These are phyloP conservation scores for Secale cereale DNA, from an alignment of 176 grass and related monocot genomes.

Conservation along the genomic window DNA sequence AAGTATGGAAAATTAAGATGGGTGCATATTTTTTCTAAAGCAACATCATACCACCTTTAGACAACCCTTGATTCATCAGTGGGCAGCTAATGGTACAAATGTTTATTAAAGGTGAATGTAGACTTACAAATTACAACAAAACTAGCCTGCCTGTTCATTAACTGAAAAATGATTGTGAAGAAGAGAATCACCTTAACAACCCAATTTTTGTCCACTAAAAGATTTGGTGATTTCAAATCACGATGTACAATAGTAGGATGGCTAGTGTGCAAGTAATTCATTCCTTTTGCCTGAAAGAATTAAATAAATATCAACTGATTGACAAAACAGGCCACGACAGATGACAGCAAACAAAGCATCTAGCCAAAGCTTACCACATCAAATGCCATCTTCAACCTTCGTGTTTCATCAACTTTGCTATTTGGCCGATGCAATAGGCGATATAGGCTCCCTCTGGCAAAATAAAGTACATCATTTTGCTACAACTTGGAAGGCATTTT, in stretches of 20 bases:
- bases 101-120: neutral
- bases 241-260: constrained; percentile 97
- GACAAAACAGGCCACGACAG: constrained; percentile 16
- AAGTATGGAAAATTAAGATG: neutral
- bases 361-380: constrained; percentile 84
- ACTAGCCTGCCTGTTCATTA: neutral
- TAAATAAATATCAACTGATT: constrained; percentile 18
- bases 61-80: neutral
- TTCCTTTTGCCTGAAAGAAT: constrained; percentile 84
- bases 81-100: neutral
- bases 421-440: constrained; percentile 91
- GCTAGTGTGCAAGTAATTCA: constrained; percentile 96
- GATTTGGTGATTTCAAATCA: constrained; percentile 97
- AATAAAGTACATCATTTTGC: constrained; percentile 18
- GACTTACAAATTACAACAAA: constrained; percentile 27
- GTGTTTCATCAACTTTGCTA: constrained; percentile 74
- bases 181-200: constrained; percentile 76
- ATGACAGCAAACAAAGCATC: constrained; percentile 13
- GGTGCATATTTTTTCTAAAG: neutral
- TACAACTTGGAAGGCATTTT: neutral
- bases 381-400: constrained; percentile 90
- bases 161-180: constrained; percentile 5
- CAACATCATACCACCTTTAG: neutral
- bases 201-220: constrained; percentile 99
- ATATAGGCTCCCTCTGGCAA: constrained; percentile 83